phyloP scores from a whole-genome alignment of 371 early-diverging fungal genomes.

The Fennellomyces sp. region DNA sequence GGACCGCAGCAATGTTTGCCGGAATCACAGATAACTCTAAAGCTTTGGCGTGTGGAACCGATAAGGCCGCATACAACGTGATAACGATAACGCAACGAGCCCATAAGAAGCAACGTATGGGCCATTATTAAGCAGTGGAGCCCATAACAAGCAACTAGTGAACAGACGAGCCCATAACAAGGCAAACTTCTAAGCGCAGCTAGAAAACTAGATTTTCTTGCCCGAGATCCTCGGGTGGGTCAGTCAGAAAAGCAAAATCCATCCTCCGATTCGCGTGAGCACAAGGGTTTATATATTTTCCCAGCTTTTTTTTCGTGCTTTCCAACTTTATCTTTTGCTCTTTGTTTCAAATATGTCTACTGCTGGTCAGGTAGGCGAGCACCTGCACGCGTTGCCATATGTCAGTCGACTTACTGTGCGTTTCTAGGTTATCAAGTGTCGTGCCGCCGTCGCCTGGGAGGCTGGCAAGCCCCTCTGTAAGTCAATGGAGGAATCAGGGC shows the following conservation, averaged over 20 bases:
- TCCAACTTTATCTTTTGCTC: background rate
- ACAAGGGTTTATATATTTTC: background rate
- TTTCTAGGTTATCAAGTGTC: constrained; percentile 80
- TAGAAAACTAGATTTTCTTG: background rate
- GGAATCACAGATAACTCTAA: too few species aligned
- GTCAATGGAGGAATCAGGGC: constrained; percentile 15
- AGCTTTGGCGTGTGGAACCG: too few species aligned
- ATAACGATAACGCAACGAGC: too few species aligned
- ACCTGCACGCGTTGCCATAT: background rate
- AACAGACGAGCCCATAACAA: too few species aligned
- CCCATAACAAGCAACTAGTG: too few species aligned
- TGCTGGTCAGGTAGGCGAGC: constrained; percentile 32
- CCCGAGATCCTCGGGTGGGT: background rate
- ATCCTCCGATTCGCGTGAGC: background rate
- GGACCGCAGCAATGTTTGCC: too few species aligned
- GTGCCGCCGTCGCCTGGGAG: constrained; percentile 96
- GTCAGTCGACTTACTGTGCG: background rate
- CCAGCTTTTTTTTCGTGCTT: background rate
- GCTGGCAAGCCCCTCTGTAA: constrained; percentile 89
- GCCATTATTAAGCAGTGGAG: too few species aligned
- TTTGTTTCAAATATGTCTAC: constrained; percentile 25
- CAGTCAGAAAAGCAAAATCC: background rate
- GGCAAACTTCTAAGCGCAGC: too few species aligned
- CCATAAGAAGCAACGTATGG: too few species aligned
- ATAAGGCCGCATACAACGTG: too few species aligned